Evolutionary conservation across 164 flowering plant species (phyloP).

Genomic region (Tinospora cordifolia): DNA sequence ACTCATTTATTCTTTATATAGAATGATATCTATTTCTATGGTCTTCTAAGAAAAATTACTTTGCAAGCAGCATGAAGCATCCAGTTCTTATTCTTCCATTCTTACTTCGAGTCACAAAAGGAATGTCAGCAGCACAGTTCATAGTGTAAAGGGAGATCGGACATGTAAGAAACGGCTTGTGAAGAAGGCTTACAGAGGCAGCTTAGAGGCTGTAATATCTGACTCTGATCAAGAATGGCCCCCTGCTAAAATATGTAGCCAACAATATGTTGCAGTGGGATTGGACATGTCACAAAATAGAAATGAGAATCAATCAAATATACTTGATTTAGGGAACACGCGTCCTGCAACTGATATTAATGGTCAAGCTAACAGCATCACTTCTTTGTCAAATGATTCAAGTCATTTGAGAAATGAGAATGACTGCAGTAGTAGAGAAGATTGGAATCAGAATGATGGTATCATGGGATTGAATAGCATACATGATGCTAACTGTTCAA

Average conservation of each 20-base stretch:
- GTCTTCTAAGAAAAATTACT: not conserved
- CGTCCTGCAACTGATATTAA: conserved; percentile 4
- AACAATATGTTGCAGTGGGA: not conserved
- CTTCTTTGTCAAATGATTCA: conserved; percentile 13
- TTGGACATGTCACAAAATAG: conserved; percentile 9
- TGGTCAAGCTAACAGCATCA: not conserved
- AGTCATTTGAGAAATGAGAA: conserved; percentile 15
- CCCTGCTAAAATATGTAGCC: conserved; percentile 4
- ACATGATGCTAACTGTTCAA: conserved; percentile 14
- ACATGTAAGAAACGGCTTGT: conserved; percentile 43
- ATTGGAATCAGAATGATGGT: conserved; percentile 22
- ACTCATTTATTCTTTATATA: too few relatives aligned
- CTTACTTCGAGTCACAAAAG: conserved; percentile 22
- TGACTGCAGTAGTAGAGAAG: conserved; percentile 4
- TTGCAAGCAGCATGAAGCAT: conserved; percentile 18
- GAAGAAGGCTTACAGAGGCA: conserved; percentile 25
- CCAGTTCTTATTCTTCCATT: conserved; percentile 13
- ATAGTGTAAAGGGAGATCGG: conserved; percentile 23
- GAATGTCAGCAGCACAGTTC: conserved; percentile 12
- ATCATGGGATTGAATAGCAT: conserved; percentile 11
- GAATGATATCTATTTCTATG: not conserved
- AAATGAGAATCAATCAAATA: conserved; percentile 7
- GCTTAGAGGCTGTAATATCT: conserved; percentile 13
- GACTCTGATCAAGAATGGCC: conserved; percentile 27
- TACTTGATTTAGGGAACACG: conserved; percentile 27